A percentile compares a stretch with the other conserved stretches of the same genome.
Evolutionary conservation across 495 filamentous ascomycete species (phyloP).

Genomic region (Xylaria telfairii): DNA sequence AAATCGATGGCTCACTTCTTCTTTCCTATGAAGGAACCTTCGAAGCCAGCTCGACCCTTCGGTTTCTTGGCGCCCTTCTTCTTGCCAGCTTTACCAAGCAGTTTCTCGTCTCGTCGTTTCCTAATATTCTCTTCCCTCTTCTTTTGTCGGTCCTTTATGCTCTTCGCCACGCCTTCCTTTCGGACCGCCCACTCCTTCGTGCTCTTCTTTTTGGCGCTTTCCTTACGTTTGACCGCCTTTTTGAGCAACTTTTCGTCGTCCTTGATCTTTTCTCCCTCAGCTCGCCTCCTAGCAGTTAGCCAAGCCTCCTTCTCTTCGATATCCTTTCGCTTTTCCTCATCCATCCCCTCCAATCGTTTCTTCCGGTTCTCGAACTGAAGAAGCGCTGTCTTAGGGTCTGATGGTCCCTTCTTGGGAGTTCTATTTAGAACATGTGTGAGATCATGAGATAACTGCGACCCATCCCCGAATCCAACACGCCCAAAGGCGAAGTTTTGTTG

Average conservation of each 20-base stretch:
- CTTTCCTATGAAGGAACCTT: constrained; percentile 81
- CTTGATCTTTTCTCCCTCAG: constrained; percentile 86
- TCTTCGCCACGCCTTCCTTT: constrained; percentile 73
- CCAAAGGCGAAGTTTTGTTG: constrained; percentile 75
- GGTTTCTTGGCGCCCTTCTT: constrained; percentile 62
- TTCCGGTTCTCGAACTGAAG: constrained; percentile 74
- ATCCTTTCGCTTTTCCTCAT: constrained; percentile 78
- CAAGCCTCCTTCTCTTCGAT: constrained; percentile 92
- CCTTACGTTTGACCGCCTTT: constrained; percentile 93
- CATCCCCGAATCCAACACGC: constrained; percentile 84
- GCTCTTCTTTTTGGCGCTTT: constrained; percentile 86
- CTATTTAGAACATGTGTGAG: constrained; percentile 62
- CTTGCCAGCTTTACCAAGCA: constrained; percentile 65
- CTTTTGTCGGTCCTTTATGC: constrained; percentile 79
- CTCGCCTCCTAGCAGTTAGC: constrained; percentile 88
- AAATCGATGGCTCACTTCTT: constrained; percentile 24
- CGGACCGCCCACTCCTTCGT: constrained; percentile 89
- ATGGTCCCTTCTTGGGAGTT: constrained; percentile 73
- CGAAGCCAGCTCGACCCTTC: constrained; percentile 80
- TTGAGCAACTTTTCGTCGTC: constrained; percentile 89
- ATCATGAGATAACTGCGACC: constrained; percentile 72
- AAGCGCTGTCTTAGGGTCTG: constrained; percentile 78
- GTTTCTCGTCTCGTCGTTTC: constrained; percentile 81
- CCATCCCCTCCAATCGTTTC: constrained; percentile 69
- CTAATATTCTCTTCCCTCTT: constrained; percentile 87